Percentiles rank a stretch among this genome's conserved stretches.
Evolutionary conservation across 805 yeast species (phyloP).

Genomic region (Henningerozyma blattae): DNA sequence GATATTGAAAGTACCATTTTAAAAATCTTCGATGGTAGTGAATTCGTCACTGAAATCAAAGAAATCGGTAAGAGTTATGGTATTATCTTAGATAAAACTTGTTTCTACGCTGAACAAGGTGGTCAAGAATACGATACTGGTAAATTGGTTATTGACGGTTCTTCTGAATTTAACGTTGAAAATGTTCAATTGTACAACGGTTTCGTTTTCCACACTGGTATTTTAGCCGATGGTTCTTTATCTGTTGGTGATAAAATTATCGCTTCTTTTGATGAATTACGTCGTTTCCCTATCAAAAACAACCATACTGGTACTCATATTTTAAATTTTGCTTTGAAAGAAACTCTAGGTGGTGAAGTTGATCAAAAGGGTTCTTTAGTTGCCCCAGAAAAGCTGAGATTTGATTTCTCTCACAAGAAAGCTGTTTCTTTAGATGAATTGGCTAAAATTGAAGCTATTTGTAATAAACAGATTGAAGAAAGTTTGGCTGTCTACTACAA

Average conservation of each 20-base stretch:
- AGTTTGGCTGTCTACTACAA: conserved; percentile 67
- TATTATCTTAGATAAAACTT: conserved; percentile 74
- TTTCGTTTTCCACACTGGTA: conserved; percentile 91
- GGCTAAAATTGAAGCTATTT: conserved; percentile 60
- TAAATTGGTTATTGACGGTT: conserved; percentile 77
- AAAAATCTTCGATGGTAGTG: conserved; percentile 56
- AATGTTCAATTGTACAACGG: conserved; percentile 92
- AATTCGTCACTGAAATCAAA: conserved; percentile 41
- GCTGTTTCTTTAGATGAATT: conserved; percentile 65
- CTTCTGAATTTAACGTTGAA: conserved; percentile 75
- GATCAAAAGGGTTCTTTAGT: conserved; percentile 97
- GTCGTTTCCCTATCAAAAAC: conserved; percentile 94
- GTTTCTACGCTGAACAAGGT: conserved; percentile 98
- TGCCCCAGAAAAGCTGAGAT: conserved; percentile 88
- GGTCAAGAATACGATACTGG: conserved; percentile 98
- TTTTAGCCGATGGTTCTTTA: conserved; percentile 62
- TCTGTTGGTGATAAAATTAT: conserved; percentile 58
- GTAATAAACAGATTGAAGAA: conserved; percentile 57
- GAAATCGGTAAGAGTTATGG: conserved; percentile 53
- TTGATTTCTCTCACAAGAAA: conserved; percentile 90
- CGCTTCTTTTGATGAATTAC: conserved; percentile 81
- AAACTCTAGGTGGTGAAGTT: conserved; percentile 74
- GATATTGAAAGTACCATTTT: conserved; percentile 58
- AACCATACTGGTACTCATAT: conserved; percentile 98
- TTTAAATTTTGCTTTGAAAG: conserved; percentile 77